Percentiles rank a stretch among this genome's conserved stretches.
Evolutionary conservation across 2,329 filamentous ascomycete genomes (phyloP).

Genomic region (Kalaharituber pfeilii): DNA sequence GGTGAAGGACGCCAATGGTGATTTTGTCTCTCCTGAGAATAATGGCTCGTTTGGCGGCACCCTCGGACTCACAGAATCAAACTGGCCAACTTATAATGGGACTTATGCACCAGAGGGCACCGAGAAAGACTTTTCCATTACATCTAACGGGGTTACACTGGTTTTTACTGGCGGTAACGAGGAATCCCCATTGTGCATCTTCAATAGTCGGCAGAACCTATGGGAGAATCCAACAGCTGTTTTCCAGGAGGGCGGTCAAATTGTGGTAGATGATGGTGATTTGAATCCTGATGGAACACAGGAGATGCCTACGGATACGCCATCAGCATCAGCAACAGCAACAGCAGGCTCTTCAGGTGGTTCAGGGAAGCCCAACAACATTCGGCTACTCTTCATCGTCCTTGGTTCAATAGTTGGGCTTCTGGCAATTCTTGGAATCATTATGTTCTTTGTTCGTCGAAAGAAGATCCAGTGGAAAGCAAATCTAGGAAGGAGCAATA

Average conservation of each 20-base stretch:
- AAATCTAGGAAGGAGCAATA: conserved; percentile 3
- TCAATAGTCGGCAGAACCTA: conserved; percentile 15
- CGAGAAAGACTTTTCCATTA: conserved; percentile 17
- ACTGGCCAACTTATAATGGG: conserved; percentile 20
- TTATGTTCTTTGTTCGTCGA: conserved; percentile 16
- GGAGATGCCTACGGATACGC: conserved; percentile 1
- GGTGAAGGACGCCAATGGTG: conserved; percentile 9
- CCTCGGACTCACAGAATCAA: not conserved
- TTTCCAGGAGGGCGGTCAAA: conserved; percentile 5
- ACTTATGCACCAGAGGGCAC: conserved; percentile 17
- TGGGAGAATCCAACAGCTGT: conserved; percentile 19
- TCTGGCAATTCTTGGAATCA: conserved; percentile 15
- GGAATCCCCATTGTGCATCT: conserved; percentile 17
- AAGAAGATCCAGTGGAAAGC: conserved; percentile 15
- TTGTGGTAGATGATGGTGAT: not conserved
- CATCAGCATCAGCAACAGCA: conserved; percentile 3
- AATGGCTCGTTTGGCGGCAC: not conserved
- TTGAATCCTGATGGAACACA: conserved; percentile 5
- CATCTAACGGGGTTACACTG: conserved; percentile 19
- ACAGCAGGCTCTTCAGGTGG: conserved; percentile 4
- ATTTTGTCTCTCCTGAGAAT: not conserved
- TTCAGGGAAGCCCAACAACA: conserved; percentile 11
- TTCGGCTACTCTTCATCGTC: conserved; percentile 20
- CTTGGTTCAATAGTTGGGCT: conserved; percentile 18
- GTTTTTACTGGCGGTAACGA: conserved; percentile 19